A percentile compares a stretch with the other conserved stretches of the same genome.
Conservation (phyloP, 1,284 basidiomycete genomes). For the Thecaphora thlaspeos region DNA sequence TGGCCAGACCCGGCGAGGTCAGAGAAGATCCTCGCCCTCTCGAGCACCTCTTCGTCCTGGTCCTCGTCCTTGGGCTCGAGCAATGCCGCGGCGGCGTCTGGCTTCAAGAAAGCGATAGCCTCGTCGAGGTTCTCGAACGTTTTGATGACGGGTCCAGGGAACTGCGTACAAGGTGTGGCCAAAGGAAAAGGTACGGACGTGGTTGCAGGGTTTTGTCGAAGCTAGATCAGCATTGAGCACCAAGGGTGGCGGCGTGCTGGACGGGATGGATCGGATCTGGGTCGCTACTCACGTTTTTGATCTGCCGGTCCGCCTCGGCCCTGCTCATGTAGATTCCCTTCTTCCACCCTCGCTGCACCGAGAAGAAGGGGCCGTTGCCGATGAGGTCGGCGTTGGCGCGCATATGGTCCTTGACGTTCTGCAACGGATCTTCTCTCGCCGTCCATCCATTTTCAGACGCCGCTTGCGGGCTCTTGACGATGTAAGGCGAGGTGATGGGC, state of each 20-base stretch:
- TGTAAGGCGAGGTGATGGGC: background rate
- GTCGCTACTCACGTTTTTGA: constrained; percentile 23
- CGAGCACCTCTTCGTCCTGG: constrained; percentile 19
- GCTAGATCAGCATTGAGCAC: too few species aligned
- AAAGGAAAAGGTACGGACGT: background rate
- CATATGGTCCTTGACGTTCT: background rate
- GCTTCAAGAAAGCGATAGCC: constrained; percentile 17
- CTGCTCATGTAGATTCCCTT: constrained; percentile 30
- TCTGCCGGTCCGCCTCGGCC: constrained; percentile 30
- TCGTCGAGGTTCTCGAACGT: constrained; percentile 19
- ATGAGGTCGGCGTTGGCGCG: constrained; percentile 3
- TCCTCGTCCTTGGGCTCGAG: constrained; percentile 9
- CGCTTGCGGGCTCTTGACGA: background rate
- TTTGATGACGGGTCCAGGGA: constrained; percentile 29
- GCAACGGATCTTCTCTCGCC: background rate
- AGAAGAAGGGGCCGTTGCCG: constrained; percentile 12
- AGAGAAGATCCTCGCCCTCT: constrained; percentile 24
- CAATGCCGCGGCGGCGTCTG: constrained; percentile 3
- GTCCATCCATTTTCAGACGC: background rate
- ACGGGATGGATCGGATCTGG: too few species aligned
- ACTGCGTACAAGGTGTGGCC: constrained; percentile 7
- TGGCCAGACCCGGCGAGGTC: constrained; percentile 17
- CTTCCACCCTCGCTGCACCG: constrained; percentile 38
- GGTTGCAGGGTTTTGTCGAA: background rate
- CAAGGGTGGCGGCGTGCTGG: too few species aligned